Conservation (phyloP, 495 filamentous ascomycete species). For the Annulohypoxylon moriforme region DNA sequence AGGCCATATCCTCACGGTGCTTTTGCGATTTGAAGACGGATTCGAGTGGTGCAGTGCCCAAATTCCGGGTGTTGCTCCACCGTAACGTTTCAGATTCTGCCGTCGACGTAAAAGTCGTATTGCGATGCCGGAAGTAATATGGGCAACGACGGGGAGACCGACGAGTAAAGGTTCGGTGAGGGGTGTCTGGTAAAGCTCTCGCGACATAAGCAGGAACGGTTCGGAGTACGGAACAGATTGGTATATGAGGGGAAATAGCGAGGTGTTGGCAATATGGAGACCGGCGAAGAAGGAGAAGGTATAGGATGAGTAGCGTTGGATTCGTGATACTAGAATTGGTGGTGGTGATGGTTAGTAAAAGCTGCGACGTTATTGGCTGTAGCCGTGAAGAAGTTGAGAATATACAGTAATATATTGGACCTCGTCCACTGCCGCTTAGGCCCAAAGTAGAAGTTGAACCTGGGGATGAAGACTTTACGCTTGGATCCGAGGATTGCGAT, state of each 20-base stretch:
- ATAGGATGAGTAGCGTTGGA: slow-evolving; percentile 90
- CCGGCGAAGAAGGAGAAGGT: slow-evolving; percentile 81
- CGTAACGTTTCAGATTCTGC: slow-evolving; percentile 75
- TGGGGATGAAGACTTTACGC: slow-evolving; percentile 39
- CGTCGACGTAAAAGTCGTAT: slow-evolving; percentile 79
- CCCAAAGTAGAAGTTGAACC: slow-evolving; percentile 57
- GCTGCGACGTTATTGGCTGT: slow-evolving; percentile 20
- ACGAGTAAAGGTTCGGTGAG: slow-evolving; percentile 72
- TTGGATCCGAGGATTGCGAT: slow-evolving; percentile 40
- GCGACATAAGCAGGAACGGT: slow-evolving; percentile 73
- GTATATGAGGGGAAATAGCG: slow-evolving; percentile 73
- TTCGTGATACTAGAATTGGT: slow-evolving; percentile 69
- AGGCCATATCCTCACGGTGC: slow-evolving; percentile 69
- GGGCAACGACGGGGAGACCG: slow-evolving; percentile 65
- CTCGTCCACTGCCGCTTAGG: slow-evolving; percentile 64
- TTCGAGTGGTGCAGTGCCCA: slow-evolving; percentile 52
- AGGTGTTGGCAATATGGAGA: slow-evolving; percentile 84
- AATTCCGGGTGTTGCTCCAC: slow-evolving; percentile 58
- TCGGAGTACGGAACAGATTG: slow-evolving; percentile 66
- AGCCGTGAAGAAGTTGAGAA: background rate
- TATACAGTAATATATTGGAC: slow-evolving; percentile 39
- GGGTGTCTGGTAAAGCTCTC: slow-evolving; percentile 84
- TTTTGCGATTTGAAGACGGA: slow-evolving; percentile 40
- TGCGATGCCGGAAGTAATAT: slow-evolving; percentile 73
- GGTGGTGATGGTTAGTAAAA: slow-evolving; percentile 17